A percentile compares a stretch with the other conserved stretches of the same genome.
These are phyloP conservation scores for Podospora australis DNA, from an alignment of 495 filamentous ascomycete species.

Conservation along the genomic window DNA sequence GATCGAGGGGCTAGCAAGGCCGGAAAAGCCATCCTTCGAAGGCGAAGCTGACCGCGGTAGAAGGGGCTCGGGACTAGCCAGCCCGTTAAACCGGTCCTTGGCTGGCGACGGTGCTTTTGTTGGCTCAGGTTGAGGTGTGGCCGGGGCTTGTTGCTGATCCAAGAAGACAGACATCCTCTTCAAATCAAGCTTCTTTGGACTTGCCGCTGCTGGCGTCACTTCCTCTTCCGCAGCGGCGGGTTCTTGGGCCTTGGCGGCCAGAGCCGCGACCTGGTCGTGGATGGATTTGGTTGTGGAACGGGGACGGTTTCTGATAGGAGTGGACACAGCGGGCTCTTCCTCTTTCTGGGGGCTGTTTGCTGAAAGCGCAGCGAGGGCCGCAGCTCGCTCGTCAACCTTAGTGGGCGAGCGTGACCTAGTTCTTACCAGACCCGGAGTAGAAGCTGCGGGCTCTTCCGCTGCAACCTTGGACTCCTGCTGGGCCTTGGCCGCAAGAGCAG, in stretches of 20 bases:
- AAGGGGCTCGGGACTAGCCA: background rate
- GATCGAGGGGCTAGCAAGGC: constrained; percentile 5
- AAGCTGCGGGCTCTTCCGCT: constrained; percentile 14
- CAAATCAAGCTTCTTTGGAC: constrained; percentile 48
- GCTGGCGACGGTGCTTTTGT: constrained; percentile 22
- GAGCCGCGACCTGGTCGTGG: constrained; percentile 4
- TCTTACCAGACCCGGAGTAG: constrained; percentile 1
- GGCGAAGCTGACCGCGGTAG: background rate
- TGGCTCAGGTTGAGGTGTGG: constrained; percentile 21
- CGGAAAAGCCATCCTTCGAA: constrained; percentile 10
- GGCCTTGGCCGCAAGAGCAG: constrained; percentile 31
- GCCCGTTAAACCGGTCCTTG: constrained; percentile 10
- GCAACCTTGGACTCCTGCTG: constrained; percentile 28
- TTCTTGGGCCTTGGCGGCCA: background rate
- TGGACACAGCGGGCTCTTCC: constrained; percentile 12
- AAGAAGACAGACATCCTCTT: constrained; percentile 48
- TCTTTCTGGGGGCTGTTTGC: constrained; percentile 21
- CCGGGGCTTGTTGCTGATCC: constrained; percentile 26
- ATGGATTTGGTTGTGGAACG: constrained; percentile 5
- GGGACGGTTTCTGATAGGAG: constrained; percentile 2
- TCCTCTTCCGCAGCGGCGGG: constrained; percentile 18
- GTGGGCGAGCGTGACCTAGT: constrained; percentile 2
- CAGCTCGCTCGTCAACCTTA: constrained; percentile 4
- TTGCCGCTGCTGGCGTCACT: constrained; percentile 32
- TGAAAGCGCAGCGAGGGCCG: constrained; percentile 26